Conservation (phyloP, 768 basidiomycete species). For the Aureoboletus auriporus region DNA sequence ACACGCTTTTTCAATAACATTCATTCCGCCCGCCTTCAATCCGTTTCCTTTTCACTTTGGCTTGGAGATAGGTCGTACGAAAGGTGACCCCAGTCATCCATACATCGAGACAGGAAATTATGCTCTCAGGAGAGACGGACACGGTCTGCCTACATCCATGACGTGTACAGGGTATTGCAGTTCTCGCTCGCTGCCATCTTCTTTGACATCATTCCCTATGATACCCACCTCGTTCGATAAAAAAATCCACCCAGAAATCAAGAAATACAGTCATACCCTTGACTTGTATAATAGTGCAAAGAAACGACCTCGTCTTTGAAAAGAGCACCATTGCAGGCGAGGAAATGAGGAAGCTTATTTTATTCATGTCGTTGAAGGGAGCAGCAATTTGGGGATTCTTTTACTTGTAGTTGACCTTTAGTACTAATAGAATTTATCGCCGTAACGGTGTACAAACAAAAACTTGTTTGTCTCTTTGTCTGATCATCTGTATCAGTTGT, state of each 20-base stretch:
- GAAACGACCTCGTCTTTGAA: slow-evolving; percentile 49
- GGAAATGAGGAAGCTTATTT: slow-evolving; percentile 42
- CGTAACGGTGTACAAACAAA: slow-evolving; percentile 9
- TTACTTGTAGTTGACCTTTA: neutral
- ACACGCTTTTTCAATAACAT: slow-evolving; percentile 56
- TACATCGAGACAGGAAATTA: slow-evolving; percentile 48
- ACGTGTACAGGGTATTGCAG: slow-evolving; percentile 46
- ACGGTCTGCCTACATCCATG: slow-evolving; percentile 58
- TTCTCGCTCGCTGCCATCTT: slow-evolving; percentile 22
- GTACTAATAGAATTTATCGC: no score
- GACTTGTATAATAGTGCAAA: slow-evolving; percentile 32
- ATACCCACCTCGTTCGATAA: slow-evolving; percentile 15
- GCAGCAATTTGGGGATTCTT: slow-evolving; percentile 31
- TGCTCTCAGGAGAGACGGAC: slow-evolving; percentile 53
- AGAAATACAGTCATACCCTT: slow-evolving; percentile 22
- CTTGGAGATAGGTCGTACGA: slow-evolving; percentile 37
- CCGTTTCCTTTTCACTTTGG: slow-evolving; percentile 45
- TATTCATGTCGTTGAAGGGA: slow-evolving; percentile 26
- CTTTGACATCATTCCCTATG: slow-evolving; percentile 23
- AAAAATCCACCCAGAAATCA: slow-evolving; percentile 30
- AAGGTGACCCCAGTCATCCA: slow-evolving; percentile 20
- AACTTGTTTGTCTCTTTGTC: slow-evolving; percentile 15
- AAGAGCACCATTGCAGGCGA: slow-evolving; percentile 65
- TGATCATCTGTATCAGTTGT: neutral
- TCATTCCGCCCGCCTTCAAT: slow-evolving; percentile 52